Evolutionary conservation across 2,329 filamentous ascomycete species (phyloP), one percentile per base, ranked within the genome.

Genomic region (Aspergillus terreus): DNA sequence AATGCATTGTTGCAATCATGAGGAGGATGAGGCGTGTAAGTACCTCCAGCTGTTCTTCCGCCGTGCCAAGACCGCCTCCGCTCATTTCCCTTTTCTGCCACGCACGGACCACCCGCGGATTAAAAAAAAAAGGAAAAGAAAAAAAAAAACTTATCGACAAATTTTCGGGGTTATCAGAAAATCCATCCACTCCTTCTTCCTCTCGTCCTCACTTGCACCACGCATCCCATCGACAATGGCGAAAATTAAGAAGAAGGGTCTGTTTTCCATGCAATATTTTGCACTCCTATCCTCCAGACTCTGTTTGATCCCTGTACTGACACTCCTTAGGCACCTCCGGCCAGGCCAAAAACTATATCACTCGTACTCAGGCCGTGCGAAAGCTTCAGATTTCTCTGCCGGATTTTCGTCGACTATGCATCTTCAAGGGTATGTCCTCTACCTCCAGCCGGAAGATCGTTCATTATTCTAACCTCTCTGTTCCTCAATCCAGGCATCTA

Each of bases 341-440:
- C 72, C 87, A 90, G 73, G 91, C 92, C 77, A 96, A 94, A 78
- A 99, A 99, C 82, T 99, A 92, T 79, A 91, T 99, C 64, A 99
- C 94, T 52, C 84, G 94, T 72, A 96, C 92, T 40, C 91, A 96
- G 78, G 94, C 94, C 43, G 90, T 99, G 65, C 90, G 92, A 74
- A 99, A 97, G 78, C 86, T 99, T 57, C 94, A 99, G 76, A 88
- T 99, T 74, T 96, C 89, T 67, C 84, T 99, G 51, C 91, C 92
- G 61, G 94, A 99, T 76, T 99, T 99, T 77, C 87, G 94, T 76
- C 88, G 95, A 77, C 82, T 99, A 70, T 99, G 94, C 78, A 99
- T 99, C 73, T 99, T 96, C 87, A 97, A 97, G 80, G 94, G 82
- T 80, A 66, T 41, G 56, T 52, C 43, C n/a, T n/a, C 1, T 6